Conservation (phyloP, 2,329 filamentous ascomycete species). For the Xylaria hypoxylon region DNA sequence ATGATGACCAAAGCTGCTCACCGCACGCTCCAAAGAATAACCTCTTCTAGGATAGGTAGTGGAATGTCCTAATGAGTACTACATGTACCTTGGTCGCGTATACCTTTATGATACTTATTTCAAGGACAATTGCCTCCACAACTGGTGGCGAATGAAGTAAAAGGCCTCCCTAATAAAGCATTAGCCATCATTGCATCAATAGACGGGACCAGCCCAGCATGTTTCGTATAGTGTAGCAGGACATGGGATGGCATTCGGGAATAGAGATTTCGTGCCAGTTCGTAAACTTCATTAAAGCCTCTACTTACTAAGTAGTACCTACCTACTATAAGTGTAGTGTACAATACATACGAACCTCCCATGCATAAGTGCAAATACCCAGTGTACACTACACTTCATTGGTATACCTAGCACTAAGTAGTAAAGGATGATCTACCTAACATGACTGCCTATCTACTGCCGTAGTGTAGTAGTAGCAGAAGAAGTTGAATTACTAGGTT, state of each 20-base stretch:
- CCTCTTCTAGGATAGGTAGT: not conserved
- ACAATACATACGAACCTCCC: not conserved
- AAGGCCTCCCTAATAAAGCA: slow-evolving; percentile 2
- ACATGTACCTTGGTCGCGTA: no score
- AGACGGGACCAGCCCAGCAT: not conserved
- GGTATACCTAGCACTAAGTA: no score
- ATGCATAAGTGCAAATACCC: not conserved
- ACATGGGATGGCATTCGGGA: not conserved
- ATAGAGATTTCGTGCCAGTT: not conserved
- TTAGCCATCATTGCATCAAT: slow-evolving; percentile 8
- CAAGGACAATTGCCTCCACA: slow-evolving; percentile 17
- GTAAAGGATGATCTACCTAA: no score
- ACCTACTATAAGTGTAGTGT: no score
- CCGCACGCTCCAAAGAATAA: not conserved
- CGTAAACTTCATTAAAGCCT: not conserved
- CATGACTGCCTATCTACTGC: no score
- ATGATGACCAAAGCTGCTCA: not conserved
- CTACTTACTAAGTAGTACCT: not conserved
- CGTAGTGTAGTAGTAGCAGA: no score
- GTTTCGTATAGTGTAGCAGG: slow-evolving; percentile 1
- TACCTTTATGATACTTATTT: no score
- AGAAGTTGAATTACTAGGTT: no score
- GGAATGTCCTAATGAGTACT: no score
- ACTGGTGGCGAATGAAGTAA: slow-evolving; percentile 11
- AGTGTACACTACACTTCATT: no score